These are phyloP conservation scores for Teunomyces pallodes DNA, from an alignment of 805 yeast species.

Conservation along the genomic window DNA sequence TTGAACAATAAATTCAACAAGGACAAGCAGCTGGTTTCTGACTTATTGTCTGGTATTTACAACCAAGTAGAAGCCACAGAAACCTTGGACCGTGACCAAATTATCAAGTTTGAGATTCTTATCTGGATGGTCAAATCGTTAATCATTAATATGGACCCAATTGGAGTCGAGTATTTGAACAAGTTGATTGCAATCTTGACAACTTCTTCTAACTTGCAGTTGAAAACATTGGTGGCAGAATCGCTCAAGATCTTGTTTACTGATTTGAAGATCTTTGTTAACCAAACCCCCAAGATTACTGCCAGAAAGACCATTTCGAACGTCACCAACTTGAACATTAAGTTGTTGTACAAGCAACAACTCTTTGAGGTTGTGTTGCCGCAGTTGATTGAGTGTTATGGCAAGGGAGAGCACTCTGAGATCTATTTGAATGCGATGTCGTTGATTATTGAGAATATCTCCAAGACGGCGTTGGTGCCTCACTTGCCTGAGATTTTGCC, in stretches of 20 bases:
- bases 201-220: conserved; percentile 26
- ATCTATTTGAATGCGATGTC: conserved; percentile 67
- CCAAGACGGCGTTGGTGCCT: conserved; percentile 59
- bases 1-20: conserved; percentile 45
- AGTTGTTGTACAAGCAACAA: conserved; percentile 76
- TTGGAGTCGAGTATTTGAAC: conserved; percentile 23
- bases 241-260: conserved; percentile 63
- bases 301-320: conserved; percentile 35
- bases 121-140: conserved; percentile 77
- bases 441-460: conserved; percentile 60
- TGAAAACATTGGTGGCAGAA: conserved; percentile 36
- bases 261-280: conserved; percentile 62
- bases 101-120: conserved; percentile 45
- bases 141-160: conserved; percentile 51
- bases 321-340: conserved; percentile 56
- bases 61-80: not conserved
- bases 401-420: conserved; percentile 18
- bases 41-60: not conserved
- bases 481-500: conserved; percentile 68
- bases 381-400: conserved; percentile 37
- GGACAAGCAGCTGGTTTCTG: not conserved
- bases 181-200: conserved; percentile 22
- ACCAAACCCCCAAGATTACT: conserved; percentile 27
- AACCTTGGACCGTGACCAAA: conserved; percentile 1
- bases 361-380: conserved; percentile 64